Percentiles rank a stretch among this genome's conserved stretches.
These are phyloP conservation scores for Solanum sejunctum DNA, from an alignment of 257 asterid species.

Conservation along the genomic window DNA sequence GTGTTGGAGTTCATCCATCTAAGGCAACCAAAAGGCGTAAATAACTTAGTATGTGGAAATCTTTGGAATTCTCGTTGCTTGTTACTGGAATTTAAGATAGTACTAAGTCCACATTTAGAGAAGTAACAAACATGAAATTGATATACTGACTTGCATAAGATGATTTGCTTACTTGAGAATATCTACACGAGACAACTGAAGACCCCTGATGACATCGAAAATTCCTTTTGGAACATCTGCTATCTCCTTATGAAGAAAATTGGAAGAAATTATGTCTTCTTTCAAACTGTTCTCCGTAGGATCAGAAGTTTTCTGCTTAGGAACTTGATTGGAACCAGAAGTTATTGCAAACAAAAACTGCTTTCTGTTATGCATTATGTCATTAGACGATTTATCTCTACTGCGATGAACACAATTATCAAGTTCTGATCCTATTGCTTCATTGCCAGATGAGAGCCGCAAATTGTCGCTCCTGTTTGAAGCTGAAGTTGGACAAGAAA, in stretches of 20 bases:
- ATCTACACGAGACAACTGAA: slow-evolving; percentile 61
- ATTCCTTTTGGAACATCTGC: slow-evolving; percentile 18
- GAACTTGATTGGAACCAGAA: slow-evolving; percentile 16
- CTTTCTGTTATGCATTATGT: slow-evolving; percentile 2
- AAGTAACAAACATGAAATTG: neutral
- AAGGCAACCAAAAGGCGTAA: neutral
- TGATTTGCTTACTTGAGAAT: slow-evolving; percentile 43
- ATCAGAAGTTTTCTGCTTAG: slow-evolving; percentile 4
- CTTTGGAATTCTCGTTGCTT: neutral
- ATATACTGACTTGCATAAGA: neutral
- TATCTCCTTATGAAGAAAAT: neutral
- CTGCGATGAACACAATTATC: neutral
- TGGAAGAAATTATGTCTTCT: slow-evolving; percentile 3
- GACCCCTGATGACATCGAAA: slow-evolving; percentile 47
- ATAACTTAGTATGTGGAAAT: neutral
- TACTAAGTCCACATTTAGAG: neutral
- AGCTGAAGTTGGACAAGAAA: slow-evolving; percentile 34
- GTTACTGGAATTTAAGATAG: neutral
- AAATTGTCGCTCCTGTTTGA: neutral
- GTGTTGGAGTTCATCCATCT: slow-evolving; percentile 41
- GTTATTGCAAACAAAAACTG: slow-evolving; percentile 8
- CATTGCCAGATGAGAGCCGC: neutral
- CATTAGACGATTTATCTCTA: neutral
- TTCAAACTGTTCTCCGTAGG: slow-evolving; percentile 2
- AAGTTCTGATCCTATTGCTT: neutral